Evolutionary conservation across 805 yeast genomes (phyloP).

Genomic region (Candida endomychidarum): DNA sequence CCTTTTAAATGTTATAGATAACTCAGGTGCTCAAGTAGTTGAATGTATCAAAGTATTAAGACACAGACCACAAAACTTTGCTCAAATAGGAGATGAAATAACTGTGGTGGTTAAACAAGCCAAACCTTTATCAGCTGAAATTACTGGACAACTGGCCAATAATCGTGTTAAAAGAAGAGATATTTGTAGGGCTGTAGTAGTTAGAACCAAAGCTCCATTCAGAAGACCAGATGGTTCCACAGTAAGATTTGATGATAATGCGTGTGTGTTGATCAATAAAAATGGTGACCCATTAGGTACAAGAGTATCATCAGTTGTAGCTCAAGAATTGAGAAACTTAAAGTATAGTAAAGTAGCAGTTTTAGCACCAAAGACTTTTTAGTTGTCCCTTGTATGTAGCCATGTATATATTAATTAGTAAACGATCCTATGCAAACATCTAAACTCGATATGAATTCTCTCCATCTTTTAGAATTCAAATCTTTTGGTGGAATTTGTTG

Average conservation of each 20-base stretch:
- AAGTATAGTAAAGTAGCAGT: conserved; percentile 84
- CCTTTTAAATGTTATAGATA: conserved; percentile 86
- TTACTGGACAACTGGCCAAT: conserved; percentile 70
- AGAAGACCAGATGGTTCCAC: conserved; percentile 85
- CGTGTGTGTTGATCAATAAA: conserved; percentile 92
- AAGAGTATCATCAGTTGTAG: conserved; percentile 86
- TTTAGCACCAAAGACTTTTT: conserved; percentile 72
- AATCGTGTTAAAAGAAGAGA: conserved; percentile 93
- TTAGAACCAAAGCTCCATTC: conserved; percentile 80
- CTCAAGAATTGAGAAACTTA: conserved; percentile 82
- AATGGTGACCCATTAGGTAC: conserved; percentile 93
- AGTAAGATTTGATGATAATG: conserved; percentile 90
- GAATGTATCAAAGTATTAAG: conserved; percentile 95
- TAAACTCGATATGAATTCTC: conserved; percentile 20
- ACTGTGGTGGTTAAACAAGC: conserved; percentile 95
- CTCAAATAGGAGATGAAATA: conserved; percentile 85
- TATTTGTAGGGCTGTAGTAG: conserved; percentile 92
- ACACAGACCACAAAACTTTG: conserved; percentile 81
- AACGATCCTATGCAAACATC: conserved; percentile 18
- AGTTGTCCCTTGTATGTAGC: background rate
- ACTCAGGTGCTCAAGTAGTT: conserved; percentile 91
- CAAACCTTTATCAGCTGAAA: conserved; percentile 66
- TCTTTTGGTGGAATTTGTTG: conserved; percentile 15
- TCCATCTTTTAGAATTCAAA: conserved; percentile 15
- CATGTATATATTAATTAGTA: conserved; percentile 6